Evolutionary conservation across 257 asterid genomes (phyloP), one percentile per base, ranked within the genome.

Genomic region (Lycium barbarum): DNA sequence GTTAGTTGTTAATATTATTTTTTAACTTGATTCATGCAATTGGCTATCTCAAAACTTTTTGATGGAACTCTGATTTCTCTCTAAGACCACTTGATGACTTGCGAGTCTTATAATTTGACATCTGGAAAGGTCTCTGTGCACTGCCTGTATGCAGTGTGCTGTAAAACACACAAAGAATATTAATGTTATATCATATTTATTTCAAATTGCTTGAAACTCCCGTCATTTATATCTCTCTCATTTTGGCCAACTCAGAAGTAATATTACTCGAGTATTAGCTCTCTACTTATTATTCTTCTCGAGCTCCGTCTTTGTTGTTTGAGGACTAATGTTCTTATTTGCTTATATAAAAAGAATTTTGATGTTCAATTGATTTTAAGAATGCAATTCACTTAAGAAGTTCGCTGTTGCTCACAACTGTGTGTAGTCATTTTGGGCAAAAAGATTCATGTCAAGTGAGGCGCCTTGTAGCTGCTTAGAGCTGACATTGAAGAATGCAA

Each of bases 371-470:
- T 45, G 10, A 45, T 72, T n/a, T 72, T 18, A 9, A 43, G 80
- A 13, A 72, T n/a, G 33, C 80, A 70, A 70, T 17, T 33, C 54
- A 38, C 54, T 40, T 18, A 9, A 40, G 54, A 17, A 70, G 79
- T 70, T 38, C 15, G 3, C 35, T 70, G 6, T 17, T 2, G 1
- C 54, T 70, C 79, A 70, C 79, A 70, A 17, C 33, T 10, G 54
- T 70, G 79, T 70, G n/a, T 38, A 68, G 14, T 38, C 45, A 70
- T 70, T 70, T 70, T 70, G 33, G 53, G 79, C 54, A 40, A 70
- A 68, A 38, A 38, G 15, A 38, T 45, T 38, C 17, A 40, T 70
- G 53, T 15, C 53, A 68, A 68, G 49, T 68, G 54, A 70, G 54
- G 54, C 79, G 38, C 79, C 79, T 38, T 17, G 38, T 38, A 70